Base-by-base conservation (phyloP, 2,329 filamentous ascomycete species). In the Ophiocordyceps camponoti-leonardi region DNA sequence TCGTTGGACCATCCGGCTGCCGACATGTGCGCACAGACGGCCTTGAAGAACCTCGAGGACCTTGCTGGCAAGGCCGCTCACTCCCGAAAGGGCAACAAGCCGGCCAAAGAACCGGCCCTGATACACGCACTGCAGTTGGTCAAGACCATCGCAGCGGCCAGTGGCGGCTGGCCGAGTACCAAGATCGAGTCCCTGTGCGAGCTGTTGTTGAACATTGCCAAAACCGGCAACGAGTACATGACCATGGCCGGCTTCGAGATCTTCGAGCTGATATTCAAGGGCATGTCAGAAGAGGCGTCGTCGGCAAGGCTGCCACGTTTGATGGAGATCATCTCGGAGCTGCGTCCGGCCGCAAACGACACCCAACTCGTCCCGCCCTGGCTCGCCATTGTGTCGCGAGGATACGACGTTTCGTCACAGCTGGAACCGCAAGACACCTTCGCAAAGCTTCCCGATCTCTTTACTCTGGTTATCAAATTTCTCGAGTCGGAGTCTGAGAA, bases 161-260 rank as follows among this genome's bases (percentile, higher is more conserved):
- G 86, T 48, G 85, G 86, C 39, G 92, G 92, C 44, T 98, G 92
- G 92, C 92, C 92, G 1, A 94, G 83, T 67, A 86, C 83, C 67
- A 94, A 94, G 66, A 94, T 95, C 46, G 92, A 98, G 64, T 72
- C 82, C 2, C 68, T 98, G 31, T 95, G 88, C 61, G 88, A 96
- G 62, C 67, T 94, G 45, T 67, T 98, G 47, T 76, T 98, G 53
- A 79, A 80, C 52, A 94, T 96, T 49, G 90, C 90, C 28, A 81
- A 81, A 57, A 88, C 84, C 10, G 92, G 79, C 61, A 95, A 93
- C 60, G 88, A 96, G 60, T 94, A 90, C 61, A 81, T 98, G 69
- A 94, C 88, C 30, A 93, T 96, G 81, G 83, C 86, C 12, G 84
- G 88, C 0, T 95, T 98, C 55, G 90, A 95, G 52, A 90, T 96